Conservation (phyloP, 23 red algal genomes). For the Cyanidiococcus yangmingshanensis region DNA sequence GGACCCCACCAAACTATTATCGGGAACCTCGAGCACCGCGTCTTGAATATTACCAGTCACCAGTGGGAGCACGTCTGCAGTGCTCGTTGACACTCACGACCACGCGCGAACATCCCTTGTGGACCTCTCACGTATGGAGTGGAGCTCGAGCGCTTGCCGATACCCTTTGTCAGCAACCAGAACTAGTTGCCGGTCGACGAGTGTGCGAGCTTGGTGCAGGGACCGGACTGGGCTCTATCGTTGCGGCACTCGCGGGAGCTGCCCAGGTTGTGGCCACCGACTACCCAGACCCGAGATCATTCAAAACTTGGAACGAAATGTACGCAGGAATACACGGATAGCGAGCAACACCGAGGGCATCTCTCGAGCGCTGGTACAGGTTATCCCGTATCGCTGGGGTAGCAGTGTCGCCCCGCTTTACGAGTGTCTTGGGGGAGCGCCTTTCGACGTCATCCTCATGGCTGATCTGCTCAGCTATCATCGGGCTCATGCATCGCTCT, state of each 20-base stretch:
- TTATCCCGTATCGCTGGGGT: slow-evolving; percentile 15
- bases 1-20: slow-evolving; percentile 9
- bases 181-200: not conserved
- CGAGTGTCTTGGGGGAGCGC: not conserved
- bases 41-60: not conserved
- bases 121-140: slow-evolving; percentile 6
- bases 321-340: not conserved
- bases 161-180: not conserved
- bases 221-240: not conserved
- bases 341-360: not conserved
- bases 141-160: slow-evolving; percentile 3
- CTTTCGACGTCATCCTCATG: not conserved
- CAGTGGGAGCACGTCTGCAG: not conserved
- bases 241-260: not conserved
- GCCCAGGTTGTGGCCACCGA: slow-evolving; percentile 2
- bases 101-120: not conserved
- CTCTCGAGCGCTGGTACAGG: not conserved
- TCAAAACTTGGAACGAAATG: not conserved
- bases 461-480: slow-evolving; percentile 14
- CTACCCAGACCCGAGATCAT: slow-evolving; percentile 3
- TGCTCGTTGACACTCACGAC: not conserved
- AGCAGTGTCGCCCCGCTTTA: not conserved
- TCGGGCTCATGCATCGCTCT: not conserved
- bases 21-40: not conserved
- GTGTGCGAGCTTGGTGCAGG: slow-evolving; percentile 13